These are phyloP conservation scores for Oxyria digyna DNA, from an alignment of 148 eudicot species.

Conservation along the genomic window DNA sequence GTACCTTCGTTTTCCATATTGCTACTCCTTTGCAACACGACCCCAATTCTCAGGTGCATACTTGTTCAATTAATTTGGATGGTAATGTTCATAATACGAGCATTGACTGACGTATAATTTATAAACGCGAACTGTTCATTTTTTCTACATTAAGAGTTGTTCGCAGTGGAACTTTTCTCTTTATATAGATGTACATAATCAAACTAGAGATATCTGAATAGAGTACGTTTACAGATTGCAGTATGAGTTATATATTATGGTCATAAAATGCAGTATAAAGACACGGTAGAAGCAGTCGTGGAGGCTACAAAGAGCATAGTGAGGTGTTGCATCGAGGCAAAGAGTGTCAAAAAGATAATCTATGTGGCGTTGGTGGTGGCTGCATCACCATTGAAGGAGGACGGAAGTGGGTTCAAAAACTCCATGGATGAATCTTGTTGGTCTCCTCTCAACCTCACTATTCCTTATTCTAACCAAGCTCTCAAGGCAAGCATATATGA, in stretches of 20 bases:
- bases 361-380: conserved; percentile 42
- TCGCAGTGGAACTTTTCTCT: too few species aligned
- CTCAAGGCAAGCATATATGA: conserved; percentile 7
- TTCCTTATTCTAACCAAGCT: conserved; percentile 7
- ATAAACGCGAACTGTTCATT: too few species aligned
- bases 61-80: neutral
- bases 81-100: too few species aligned
- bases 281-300: conserved; percentile 28
- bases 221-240: too few species aligned
- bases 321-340: conserved; percentile 26
- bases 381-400: conserved; percentile 41
- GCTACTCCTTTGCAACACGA: conserved; percentile 36
- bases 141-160: too few species aligned
- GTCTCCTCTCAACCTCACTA: conserved; percentile 38
- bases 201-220: too few species aligned
- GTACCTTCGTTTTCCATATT: conserved; percentile 40
- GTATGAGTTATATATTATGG: too few species aligned
- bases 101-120: too few species aligned
- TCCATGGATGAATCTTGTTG: conserved; percentile 48
- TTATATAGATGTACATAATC: too few species aligned
- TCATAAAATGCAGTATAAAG: conserved; percentile 25
- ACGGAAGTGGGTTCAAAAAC: conserved; percentile 26
- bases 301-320: conserved; percentile 28
- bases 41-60: conserved; percentile 21
- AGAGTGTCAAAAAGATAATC: conserved; percentile 40